These are phyloP conservation scores for Marasmius tenuissimus DNA, from an alignment of 1,284 basidiomycete genomes.

Conservation along the genomic window DNA sequence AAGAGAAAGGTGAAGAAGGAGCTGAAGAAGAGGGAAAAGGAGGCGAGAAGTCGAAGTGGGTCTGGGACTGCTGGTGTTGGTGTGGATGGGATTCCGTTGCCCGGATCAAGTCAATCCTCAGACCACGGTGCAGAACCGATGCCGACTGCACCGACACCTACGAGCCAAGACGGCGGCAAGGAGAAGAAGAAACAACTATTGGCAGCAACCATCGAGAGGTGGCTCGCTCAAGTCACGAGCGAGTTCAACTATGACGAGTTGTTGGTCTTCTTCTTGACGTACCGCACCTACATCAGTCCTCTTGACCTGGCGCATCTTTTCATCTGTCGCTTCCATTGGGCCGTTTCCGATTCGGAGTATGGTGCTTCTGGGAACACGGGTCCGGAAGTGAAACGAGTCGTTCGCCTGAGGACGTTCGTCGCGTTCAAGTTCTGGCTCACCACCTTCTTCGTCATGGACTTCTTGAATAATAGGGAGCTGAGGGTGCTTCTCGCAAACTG, in stretches of 20 bases:
- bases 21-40: constrained; percentile 16
- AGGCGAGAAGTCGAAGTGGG: constrained; percentile 32
- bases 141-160: neutral
- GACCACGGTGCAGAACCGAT: neutral
- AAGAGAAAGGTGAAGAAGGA: constrained; percentile 1
- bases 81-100: neutral
- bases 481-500: constrained; percentile 70
- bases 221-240: constrained; percentile 86
- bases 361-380: constrained; percentile 31
- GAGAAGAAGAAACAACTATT: constrained; percentile 55
- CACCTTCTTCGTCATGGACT: constrained; percentile 86
- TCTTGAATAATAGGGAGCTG: constrained; percentile 77
- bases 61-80: constrained; percentile 6
- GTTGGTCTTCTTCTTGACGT: constrained; percentile 85
- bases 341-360: constrained; percentile 56
- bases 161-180: neutral
- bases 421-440: constrained; percentile 85
- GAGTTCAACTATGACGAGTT: constrained; percentile 82
- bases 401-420: constrained; percentile 83
- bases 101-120: neutral
- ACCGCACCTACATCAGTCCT: constrained; percentile 77
- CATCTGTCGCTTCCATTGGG: constrained; percentile 86
- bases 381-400: constrained; percentile 69
- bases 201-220: constrained; percentile 86
- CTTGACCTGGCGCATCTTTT: constrained; percentile 77